phyloP scores from a whole-genome alignment of 331 rosid species.

The Telfairia occidentalis region DNA sequence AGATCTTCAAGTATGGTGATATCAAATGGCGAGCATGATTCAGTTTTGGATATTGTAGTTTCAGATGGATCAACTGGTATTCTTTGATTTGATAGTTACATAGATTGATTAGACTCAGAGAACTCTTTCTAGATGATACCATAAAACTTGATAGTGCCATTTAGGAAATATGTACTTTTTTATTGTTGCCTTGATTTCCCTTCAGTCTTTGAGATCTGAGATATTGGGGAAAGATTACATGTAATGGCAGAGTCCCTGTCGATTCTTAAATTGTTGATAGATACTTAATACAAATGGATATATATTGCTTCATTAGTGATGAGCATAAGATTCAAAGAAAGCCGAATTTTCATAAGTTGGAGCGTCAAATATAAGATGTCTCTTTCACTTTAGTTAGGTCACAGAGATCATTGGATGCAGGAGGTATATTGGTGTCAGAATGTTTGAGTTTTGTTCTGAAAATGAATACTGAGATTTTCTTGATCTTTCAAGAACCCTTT shows the following conservation, averaged over 20 bases:
- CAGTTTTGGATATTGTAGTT: slow-evolving; percentile 41
- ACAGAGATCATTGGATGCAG: not conserved
- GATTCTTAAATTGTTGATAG: not conserved
- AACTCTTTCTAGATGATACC: slow-evolving; percentile 18
- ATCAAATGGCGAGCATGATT: slow-evolving; percentile 29
- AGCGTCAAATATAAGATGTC: not conserved
- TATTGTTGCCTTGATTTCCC: not conserved
- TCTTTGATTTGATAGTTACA: slow-evolving; percentile 31
- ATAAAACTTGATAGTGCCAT: not conserved
- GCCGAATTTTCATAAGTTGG: not conserved
- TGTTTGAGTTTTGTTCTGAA: not conserved
- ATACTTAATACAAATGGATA: not conserved
- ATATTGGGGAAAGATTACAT: not conserved
- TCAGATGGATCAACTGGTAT: slow-evolving; percentile 41
- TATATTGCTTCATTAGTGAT: slow-evolving; percentile 3
- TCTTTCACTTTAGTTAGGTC: not conserved
- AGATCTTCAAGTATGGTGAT: slow-evolving; percentile 48
- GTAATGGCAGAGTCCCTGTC: not conserved
- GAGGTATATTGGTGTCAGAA: not conserved
- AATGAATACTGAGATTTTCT: not conserved
- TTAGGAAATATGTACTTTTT: not conserved
- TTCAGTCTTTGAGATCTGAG: not conserved
- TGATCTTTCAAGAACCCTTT: too few species aligned
- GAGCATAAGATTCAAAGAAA: not conserved
- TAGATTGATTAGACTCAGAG: slow-evolving; percentile 16